These are phyloP conservation scores for Trichoderma guizhouense DNA, from an alignment of 2,329 filamentous ascomycete genomes.

Conservation along the genomic window DNA sequence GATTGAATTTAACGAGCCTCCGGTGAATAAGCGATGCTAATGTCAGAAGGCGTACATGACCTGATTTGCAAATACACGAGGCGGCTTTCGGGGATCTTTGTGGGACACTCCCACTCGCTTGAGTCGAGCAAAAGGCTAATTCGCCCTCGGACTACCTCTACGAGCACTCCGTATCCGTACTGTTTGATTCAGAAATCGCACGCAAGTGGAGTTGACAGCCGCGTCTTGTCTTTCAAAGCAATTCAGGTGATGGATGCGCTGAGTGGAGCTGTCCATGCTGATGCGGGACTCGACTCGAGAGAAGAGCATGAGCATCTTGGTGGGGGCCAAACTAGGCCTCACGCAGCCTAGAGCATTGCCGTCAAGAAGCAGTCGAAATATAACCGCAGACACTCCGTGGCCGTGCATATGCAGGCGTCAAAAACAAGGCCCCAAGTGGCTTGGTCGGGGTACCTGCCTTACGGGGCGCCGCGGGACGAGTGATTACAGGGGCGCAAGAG, in stretches of 20 bases:
- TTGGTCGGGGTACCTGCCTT: conserved; percentile 18
- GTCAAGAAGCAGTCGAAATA: conserved; percentile 10
- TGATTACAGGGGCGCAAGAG: conserved; percentile 4
- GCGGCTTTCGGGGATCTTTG: neutral
- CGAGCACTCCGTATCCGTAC: neutral
- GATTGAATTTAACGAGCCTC: neutral
- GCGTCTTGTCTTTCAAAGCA: neutral
- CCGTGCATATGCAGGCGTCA: conserved; percentile 10
- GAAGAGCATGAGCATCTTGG: neutral
- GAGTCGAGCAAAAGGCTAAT: neutral
- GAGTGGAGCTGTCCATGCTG: neutral
- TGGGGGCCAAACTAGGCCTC: conserved; percentile 5
- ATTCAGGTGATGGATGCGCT: neutral
- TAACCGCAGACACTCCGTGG: conserved; percentile 14
- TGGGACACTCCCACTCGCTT: neutral
- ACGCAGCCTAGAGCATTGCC: neutral
- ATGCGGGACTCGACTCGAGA: neutral
- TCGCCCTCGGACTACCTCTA: neutral
- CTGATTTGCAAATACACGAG: neutral
- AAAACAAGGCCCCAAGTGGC: conserved; percentile 9
- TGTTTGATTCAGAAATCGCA: neutral
- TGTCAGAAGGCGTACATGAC: neutral
- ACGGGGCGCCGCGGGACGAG: conserved; percentile 17
- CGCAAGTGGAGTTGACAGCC: neutral
- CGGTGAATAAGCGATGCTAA: neutral